Evolutionary conservation across 345 rosid species (phyloP), one percentile per base, ranked within the genome.

Genomic region (Aquilaria malaccensis): DNA sequence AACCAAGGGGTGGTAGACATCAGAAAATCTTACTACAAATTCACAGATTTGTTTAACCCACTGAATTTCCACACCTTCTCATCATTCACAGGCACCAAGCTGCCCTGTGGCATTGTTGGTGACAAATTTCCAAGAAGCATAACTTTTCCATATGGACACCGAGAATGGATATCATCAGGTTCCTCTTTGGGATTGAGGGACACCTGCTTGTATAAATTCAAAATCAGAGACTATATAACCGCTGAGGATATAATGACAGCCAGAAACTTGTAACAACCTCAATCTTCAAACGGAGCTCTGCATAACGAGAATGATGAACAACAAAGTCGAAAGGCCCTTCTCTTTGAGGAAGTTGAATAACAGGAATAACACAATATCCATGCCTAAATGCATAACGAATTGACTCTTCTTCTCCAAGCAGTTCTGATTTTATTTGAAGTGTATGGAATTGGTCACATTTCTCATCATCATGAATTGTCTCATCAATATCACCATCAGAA

Each of bases 291-390:
- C 60, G 66, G 22, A 85, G 77, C 73, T 81, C 83, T 1, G 67
- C 33, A 56, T 67, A 69, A 53, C 60, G 60, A 50, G 81, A 81
- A 69, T 85, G 91, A 52, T 52, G 64, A 48, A 73, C 91, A 49
- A 43, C 66, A 33, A 83, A 71, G 67, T 69, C 56, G 60, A 78
- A 66, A 52, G 49, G 57, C 45, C 84, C 87, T 61, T 70, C 85
- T 11, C 11, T 63, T 58, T 59, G 65, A 65, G 89, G 91, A 15
- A 85, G 56, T 7, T 72, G 49, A 50, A 83, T 65, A 51, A 65
- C 70, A 32, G 84, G 69, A 55, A 87, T 62, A 56, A 66, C 77
- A 71, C 88, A 79, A 41, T 74, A 32, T 10, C 91, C 85, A 33
- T 73, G 45, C 55, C 62, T 73, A 67, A 87, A 85, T 58, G 77